phyloP scores from a whole-genome alignment of 345 rosid genomes.

The Psidium guajava region DNA sequence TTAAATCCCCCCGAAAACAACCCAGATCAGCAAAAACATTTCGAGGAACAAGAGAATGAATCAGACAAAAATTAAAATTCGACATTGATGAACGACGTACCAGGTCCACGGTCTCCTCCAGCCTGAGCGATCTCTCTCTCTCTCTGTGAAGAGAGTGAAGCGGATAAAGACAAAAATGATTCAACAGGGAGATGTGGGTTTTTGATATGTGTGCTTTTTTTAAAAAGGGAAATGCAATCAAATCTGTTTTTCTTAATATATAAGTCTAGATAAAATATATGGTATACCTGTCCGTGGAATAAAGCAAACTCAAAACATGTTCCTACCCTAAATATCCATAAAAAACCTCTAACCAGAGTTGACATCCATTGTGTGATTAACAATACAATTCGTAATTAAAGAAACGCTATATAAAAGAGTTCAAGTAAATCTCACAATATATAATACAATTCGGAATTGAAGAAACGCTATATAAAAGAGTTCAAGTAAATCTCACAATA shows the following conservation, averaged over 20 bases:
- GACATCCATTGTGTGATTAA: neutral
- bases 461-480: too few relatives aligned
- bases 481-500: neutral
- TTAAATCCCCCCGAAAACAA: neutral
- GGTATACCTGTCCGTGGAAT: neutral
- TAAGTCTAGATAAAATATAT: neutral
- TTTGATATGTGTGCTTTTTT: neutral
- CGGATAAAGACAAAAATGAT: neutral
- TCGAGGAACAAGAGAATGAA: neutral
- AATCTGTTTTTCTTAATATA: neutral
- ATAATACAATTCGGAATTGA: too few relatives aligned
- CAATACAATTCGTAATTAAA: too few relatives aligned
- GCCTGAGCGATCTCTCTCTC: constrained; percentile 1
- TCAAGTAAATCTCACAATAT: neutral
- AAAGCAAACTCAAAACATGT: neutral
- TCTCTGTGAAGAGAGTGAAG: neutral
- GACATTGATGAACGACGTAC: neutral
- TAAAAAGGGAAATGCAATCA: neutral
- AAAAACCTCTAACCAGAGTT: neutral
- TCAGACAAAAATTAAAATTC: neutral
- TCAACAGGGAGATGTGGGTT: neutral
- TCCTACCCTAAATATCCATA: neutral
- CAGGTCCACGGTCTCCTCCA: neutral
- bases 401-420: too few relatives aligned
- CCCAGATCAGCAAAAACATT: neutral